Evolutionary conservation across 2,329 filamentous ascomycete species (phyloP).

Genomic region (Corynespora cassiicola): DNA sequence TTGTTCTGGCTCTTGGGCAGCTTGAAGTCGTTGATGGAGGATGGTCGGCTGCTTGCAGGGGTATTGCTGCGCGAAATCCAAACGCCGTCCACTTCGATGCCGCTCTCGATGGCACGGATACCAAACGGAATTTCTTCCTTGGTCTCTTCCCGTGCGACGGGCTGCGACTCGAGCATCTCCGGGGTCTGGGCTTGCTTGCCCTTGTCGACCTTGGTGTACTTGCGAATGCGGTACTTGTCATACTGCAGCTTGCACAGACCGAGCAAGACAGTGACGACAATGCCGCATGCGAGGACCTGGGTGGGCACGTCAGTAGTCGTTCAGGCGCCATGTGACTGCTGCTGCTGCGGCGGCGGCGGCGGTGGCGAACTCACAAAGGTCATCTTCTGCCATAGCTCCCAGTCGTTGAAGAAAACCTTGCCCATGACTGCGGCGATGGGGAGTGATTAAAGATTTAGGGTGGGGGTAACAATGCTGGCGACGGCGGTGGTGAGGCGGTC

Average conservation of each 20-base stretch:
- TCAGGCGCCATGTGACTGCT: slow-evolving; percentile 1
- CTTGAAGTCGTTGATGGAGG: slow-evolving; percentile 41
- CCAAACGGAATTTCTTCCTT: slow-evolving; percentile 80
- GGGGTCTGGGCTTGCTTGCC: slow-evolving; percentile 54
- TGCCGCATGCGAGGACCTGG: slow-evolving; percentile 75
- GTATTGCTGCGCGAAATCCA: slow-evolving; percentile 58
- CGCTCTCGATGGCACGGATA: slow-evolving; percentile 81
- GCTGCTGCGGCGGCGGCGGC: too few relatives aligned
- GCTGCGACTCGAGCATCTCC: slow-evolving; percentile 70
- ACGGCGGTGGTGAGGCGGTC: slow-evolving; percentile 3
- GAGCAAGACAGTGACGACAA: slow-evolving; percentile 71
- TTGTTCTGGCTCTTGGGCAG: slow-evolving; percentile 35
- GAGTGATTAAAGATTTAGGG: slow-evolving; percentile 17
- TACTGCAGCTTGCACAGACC: slow-evolving; percentile 70
- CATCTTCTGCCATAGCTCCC: slow-evolving; percentile 89
- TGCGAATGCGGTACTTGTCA: slow-evolving; percentile 49
- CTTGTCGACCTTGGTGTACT: slow-evolving; percentile 49
- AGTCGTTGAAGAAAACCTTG: slow-evolving; percentile 57
- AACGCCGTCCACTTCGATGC: slow-evolving; percentile 84
- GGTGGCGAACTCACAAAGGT: slow-evolving; percentile 75
- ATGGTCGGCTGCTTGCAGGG: slow-evolving; percentile 43
- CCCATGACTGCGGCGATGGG: slow-evolving; percentile 29
- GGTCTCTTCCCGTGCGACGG: slow-evolving; percentile 63
- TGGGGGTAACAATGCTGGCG: slow-evolving; percentile 25
- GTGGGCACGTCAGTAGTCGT: slow-evolving; percentile 28